Percentiles rank a stretch among this genome's conserved stretches.
These are phyloP conservation scores for Boletus semigastroideus DNA, from an alignment of 1,284 basidiomycete genomes.

Conservation along the genomic window DNA sequence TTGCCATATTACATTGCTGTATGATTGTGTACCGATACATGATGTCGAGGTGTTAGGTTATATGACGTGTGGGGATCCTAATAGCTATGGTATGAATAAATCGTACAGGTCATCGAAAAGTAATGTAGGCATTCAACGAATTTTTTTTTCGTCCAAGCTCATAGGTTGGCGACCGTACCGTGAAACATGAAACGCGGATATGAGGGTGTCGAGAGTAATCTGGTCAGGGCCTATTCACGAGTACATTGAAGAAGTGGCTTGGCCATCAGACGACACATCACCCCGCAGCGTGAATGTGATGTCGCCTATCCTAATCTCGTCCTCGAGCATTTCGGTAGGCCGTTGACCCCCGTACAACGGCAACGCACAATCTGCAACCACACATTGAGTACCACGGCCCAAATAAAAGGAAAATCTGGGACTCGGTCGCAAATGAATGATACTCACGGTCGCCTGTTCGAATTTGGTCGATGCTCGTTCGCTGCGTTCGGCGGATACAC, in stretches of 20 bases:
- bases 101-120: not conserved
- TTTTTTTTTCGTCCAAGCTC: not conserved
- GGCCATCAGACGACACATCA: not conserved
- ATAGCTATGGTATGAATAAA: conserved; percentile 3
- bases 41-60: not conserved
- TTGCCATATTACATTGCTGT: not conserved
- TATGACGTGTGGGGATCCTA: not conserved
- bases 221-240: not conserved
- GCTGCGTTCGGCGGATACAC: conserved; percentile 1
- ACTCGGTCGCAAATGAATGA: not conserved
- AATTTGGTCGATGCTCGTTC: not conserved
- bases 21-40: not conserved
- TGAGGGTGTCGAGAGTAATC: too few species aligned
- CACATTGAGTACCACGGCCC: not conserved
- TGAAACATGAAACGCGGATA: too few species aligned
- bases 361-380: conserved; percentile 20
- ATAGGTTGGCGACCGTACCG: not conserved
- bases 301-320: conserved; percentile 20
- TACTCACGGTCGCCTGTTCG: not conserved
- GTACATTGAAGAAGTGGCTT: not conserved
- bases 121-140: not conserved
- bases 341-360: conserved; percentile 19
- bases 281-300: conserved; percentile 20
- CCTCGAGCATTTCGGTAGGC: conserved; percentile 11
- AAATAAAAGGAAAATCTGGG: not conserved